phyloP scores from a whole-genome alignment of 768 basidiomycete genomes.

The Gautieria morchelliformis region DNA sequence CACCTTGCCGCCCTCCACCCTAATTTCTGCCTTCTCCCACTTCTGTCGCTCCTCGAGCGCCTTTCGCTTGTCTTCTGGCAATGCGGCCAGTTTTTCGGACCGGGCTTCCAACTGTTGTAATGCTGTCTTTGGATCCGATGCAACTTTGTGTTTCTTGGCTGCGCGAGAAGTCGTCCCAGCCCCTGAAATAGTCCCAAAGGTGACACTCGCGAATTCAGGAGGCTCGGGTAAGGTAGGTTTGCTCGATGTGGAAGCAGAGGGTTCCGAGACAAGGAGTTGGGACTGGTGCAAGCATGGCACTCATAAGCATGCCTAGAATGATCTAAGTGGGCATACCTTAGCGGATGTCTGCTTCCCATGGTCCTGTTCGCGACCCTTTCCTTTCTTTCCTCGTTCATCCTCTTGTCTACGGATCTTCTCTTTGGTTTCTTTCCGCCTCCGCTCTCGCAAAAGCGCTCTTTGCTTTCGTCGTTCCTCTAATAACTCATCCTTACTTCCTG shows the following conservation, averaged over 20 bases:
- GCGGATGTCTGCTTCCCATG: conserved; percentile 37
- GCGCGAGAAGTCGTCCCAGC: conserved; percentile 12
- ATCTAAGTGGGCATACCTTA: conserved; percentile 35
- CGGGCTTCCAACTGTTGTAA: conserved; percentile 69
- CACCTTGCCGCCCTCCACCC: conserved; percentile 86
- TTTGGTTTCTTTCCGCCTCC: conserved; percentile 73
- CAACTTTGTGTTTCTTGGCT: conserved; percentile 51
- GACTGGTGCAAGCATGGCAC: conserved; percentile 30
- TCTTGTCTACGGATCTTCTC: conserved; percentile 68
- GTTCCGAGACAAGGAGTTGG: conserved; percentile 64
- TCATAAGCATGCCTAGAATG: background rate
- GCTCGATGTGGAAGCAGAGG: background rate
- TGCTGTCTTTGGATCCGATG: conserved; percentile 79
- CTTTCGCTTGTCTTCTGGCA: conserved; percentile 81
- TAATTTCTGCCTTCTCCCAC: conserved; percentile 84
- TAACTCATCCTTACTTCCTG: conserved; percentile 68
- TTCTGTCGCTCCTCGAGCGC: conserved; percentile 71
- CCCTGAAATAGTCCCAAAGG: conserved; percentile 50
- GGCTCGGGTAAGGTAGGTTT: conserved; percentile 16
- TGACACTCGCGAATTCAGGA: conserved; percentile 47
- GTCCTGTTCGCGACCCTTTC: conserved; percentile 29
- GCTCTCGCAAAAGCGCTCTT: conserved; percentile 76
- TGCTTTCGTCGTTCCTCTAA: conserved; percentile 71
- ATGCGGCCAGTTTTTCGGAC: conserved; percentile 62
- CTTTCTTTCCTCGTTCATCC: conserved; percentile 44